A percentile compares a stretch with the other conserved stretches of the same genome.
Conservation (phyloP, 352 stramenopile species). For the Hyaloperonospora brassicae region DNA sequence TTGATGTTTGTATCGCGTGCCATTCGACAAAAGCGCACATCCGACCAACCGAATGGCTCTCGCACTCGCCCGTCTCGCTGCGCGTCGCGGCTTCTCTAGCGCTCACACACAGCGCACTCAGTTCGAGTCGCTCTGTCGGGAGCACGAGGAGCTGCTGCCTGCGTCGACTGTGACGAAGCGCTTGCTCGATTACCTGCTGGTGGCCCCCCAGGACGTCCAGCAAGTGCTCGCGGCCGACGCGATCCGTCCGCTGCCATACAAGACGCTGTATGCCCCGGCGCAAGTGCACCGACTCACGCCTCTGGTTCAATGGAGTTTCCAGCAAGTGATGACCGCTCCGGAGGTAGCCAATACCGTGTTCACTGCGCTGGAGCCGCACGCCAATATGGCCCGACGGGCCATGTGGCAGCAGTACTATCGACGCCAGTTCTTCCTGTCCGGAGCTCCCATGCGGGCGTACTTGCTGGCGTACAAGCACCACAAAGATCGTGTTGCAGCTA, state of each 20-base stretch:
- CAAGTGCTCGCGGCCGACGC: constrained; percentile 18
- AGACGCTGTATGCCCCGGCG: constrained; percentile 24
- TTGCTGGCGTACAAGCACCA: constrained; percentile 24
- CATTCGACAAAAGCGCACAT: no score
- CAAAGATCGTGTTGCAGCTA: constrained; percentile 5
- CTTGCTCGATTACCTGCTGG: constrained; percentile 33
- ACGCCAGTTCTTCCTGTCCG: constrained; percentile 52
- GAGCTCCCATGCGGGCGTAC: constrained; percentile 37
- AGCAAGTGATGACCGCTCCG: constrained; percentile 11
- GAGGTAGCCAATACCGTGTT: constrained; percentile 26
- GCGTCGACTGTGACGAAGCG: constrained; percentile 14
- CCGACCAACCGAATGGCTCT: no score
- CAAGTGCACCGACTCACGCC: constrained; percentile 28
- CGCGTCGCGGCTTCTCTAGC: no score
- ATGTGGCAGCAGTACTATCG: constrained; percentile 56
- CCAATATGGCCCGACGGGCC: constrained; percentile 36
- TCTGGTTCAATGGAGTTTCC: constrained; percentile 35
- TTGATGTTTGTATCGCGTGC: no score
- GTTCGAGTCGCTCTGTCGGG: constrained; percentile 24
- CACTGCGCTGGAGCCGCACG: constrained; percentile 35
- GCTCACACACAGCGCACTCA: no score
- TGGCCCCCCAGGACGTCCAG: constrained; percentile 13
- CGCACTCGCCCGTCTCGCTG: no score
- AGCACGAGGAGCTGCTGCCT: constrained; percentile 9
- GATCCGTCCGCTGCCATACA: constrained; percentile 17